phyloP scores from a whole-genome alignment of 495 filamentous ascomycete species.

The Aspergillus homomorphus region DNA sequence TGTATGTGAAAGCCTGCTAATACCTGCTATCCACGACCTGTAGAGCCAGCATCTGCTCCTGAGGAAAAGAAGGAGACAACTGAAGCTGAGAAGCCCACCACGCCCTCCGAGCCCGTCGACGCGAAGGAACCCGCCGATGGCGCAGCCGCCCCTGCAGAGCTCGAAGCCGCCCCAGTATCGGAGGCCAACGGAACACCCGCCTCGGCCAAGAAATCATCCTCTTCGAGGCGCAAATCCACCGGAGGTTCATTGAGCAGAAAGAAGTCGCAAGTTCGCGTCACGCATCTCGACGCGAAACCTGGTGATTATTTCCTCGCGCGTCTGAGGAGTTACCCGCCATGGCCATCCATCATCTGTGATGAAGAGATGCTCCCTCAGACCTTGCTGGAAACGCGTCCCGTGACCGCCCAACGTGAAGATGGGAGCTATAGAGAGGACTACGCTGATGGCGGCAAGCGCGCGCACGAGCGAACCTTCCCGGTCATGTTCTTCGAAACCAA shows the following conservation, averaged over 20 bases:
- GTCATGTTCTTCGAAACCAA: slow-evolving; percentile 93
- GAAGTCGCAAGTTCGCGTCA: slow-evolving; percentile 67
- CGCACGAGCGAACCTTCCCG: slow-evolving; percentile 77
- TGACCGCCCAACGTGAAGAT: slow-evolving; percentile 74
- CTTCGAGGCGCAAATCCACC: slow-evolving; percentile 64
- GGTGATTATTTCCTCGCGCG: slow-evolving; percentile 84
- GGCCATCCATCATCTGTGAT: slow-evolving; percentile 87
- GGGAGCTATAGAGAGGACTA: slow-evolving; percentile 82
- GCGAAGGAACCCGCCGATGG: slow-evolving; percentile 30
- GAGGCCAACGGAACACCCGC: slow-evolving; percentile 47
- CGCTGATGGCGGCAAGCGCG: slow-evolving; percentile 77
- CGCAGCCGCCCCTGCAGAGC: slow-evolving; percentile 26
- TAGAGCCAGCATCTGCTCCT: slow-evolving; percentile 26
- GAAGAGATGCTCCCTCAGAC: slow-evolving; percentile 82
- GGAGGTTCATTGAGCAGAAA: slow-evolving; percentile 77
- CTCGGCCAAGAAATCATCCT: slow-evolving; percentile 40
- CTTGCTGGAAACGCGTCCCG: slow-evolving; percentile 68
- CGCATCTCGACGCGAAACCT: slow-evolving; percentile 73
- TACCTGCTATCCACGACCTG: slow-evolving; percentile 3
- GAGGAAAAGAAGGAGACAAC: slow-evolving; percentile 32
- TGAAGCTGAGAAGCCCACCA: slow-evolving; percentile 26
- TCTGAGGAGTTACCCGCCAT: slow-evolving; percentile 85
- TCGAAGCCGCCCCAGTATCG: slow-evolving; percentile 24
- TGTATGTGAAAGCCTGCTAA: slow-evolving; percentile 24
- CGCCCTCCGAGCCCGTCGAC: slow-evolving; percentile 30